These are phyloP conservation scores for Aethionema arabicum DNA, from an alignment of 345 rosid species.

Conservation along the genomic window DNA sequence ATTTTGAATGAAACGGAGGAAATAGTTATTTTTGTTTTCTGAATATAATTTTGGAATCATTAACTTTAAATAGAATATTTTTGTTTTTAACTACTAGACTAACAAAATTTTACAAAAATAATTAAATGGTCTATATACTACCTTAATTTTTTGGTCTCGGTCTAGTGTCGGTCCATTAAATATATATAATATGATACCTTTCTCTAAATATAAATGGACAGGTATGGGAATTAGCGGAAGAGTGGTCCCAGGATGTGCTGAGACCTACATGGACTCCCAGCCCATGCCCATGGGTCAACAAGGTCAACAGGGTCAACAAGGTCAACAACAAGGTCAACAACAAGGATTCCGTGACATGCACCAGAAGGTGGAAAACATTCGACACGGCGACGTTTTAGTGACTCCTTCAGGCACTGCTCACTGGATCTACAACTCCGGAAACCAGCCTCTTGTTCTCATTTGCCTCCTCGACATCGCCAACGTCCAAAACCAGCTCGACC, in stretches of 20 bases:
- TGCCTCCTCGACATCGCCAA: slow-evolving; percentile 41
- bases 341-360: slow-evolving; percentile 43
- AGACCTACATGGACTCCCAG: slow-evolving; percentile 57
- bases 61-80: no score
- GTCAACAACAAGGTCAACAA: slow-evolving; percentile 12
- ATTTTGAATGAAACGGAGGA: no score
- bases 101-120: no score
- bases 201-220: slow-evolving; percentile 19
- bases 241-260: slow-evolving; percentile 61
- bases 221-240: slow-evolving; percentile 49
- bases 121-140: no score
- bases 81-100: no score
- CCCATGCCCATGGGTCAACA: slow-evolving; percentile 36
- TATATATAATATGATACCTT: slow-evolving; percentile 4
- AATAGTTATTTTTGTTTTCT: no score
- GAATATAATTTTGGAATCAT: no score
- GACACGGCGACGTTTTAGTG: slow-evolving; percentile 44
- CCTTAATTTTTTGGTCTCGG: no score
- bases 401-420: slow-evolving; percentile 48
- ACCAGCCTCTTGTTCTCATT: slow-evolving; percentile 40
- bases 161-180: not conserved
- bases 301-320: slow-evolving; percentile 1
- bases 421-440: slow-evolving; percentile 52
- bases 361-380: slow-evolving; percentile 48
- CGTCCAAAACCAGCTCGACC: slow-evolving; percentile 67